These are phyloP conservation scores for Cyclotella baltica DNA, from an alignment of 108 stramenopile genomes.

Conservation along the genomic window DNA sequence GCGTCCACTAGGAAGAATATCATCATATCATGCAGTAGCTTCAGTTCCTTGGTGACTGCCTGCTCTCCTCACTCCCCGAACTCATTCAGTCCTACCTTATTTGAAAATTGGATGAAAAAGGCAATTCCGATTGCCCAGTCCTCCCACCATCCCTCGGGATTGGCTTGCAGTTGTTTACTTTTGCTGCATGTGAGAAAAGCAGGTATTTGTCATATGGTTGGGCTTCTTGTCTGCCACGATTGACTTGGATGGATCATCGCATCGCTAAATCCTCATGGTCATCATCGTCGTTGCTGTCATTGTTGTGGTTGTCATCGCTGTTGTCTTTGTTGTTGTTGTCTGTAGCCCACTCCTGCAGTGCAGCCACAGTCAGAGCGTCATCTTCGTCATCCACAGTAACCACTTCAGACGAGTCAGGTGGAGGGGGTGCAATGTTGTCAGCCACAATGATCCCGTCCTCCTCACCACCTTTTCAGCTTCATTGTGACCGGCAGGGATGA, in stretches of 20 bases:
- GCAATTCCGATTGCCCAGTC: too few relatives aligned
- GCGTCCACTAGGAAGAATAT: background rate
- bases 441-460: background rate
- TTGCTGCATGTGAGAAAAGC: background rate
- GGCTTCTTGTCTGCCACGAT: background rate
- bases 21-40: too few relatives aligned
- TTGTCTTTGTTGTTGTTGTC: too few relatives aligned
- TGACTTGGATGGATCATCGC: background rate
- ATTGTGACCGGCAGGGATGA: background rate
- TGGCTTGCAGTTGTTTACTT: background rate
- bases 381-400: background rate
- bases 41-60: constrained; percentile 11
- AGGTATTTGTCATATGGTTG: too few relatives aligned
- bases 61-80: too few relatives aligned
- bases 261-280: background rate
- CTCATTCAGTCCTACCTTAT: too few relatives aligned
- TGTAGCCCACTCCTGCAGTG: background rate
- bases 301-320: too few relatives aligned
- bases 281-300: background rate
- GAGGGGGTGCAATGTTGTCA: background rate
- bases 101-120: too few relatives aligned
- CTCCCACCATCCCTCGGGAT: background rate
- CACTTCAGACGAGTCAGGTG: background rate
- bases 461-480: background rate
- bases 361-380: background rate